Conservation (phyloP, 257 asterid species). For the Solanum tacnaense region DNA sequence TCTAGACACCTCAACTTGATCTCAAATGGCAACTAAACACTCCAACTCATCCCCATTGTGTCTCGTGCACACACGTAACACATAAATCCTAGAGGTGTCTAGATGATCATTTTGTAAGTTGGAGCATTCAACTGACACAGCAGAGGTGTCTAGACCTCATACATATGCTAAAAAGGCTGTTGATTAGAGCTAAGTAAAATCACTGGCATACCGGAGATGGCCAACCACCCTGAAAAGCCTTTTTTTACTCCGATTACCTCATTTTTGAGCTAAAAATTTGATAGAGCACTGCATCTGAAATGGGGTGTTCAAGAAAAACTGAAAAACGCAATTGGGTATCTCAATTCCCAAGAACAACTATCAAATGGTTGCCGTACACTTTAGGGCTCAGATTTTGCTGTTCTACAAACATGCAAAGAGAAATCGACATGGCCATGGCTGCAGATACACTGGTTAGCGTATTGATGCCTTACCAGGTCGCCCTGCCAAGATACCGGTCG, state of each 20-base stretch:
- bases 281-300: background rate
- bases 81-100: background rate
- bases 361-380: background rate
- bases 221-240: background rate
- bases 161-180: background rate
- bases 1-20: background rate
- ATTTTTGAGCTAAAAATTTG: background rate
- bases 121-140: background rate
- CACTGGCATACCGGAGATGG: background rate
- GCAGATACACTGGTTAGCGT: background rate
- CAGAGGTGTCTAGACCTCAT: background rate
- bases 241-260: background rate
- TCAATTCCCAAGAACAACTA: background rate
- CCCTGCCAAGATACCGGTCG: background rate
- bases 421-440: constrained; percentile 10
- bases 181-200: background rate
- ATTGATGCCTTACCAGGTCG: background rate
- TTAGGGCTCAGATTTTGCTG: constrained; percentile 5
- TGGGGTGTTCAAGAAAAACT: background rate
- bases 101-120: background rate
- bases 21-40: background rate
- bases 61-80: background rate
- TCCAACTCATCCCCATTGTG: background rate
- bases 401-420: background rate
- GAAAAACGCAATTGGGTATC: background rate